These are phyloP conservation scores for Fusarium sp. DNA, from an alignment of 2,329 filamentous ascomycete species.

Conservation along the genomic window DNA sequence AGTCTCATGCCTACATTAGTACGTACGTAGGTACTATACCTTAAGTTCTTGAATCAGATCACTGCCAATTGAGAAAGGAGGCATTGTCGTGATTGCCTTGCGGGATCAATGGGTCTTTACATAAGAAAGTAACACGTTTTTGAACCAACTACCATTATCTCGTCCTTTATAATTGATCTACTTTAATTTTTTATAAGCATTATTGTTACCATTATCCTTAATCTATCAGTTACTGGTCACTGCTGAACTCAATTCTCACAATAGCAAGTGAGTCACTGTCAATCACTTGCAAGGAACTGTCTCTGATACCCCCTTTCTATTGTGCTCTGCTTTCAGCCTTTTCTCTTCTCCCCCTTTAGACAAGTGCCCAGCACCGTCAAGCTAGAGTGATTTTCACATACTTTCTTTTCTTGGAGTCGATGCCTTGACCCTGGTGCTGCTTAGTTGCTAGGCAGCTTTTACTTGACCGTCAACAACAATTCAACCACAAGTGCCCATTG, in stretches of 20 bases:
- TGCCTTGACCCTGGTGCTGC: background rate
- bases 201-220: background rate
- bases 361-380: slow-evolving; percentile 5
- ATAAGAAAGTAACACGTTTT: background rate
- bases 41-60: background rate
- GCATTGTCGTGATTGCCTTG: background rate
- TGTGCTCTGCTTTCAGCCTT: background rate
- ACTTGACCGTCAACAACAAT: background rate
- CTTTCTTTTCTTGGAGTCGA: background rate
- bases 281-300: background rate
- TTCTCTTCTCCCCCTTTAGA: background rate
- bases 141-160: background rate
- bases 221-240: background rate
- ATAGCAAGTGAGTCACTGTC: slow-evolving; percentile 2
- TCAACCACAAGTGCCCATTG: background rate
- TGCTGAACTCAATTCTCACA: background rate
- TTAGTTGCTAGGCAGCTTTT: background rate
- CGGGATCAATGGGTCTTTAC: background rate
- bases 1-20: background rate
- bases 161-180: background rate
- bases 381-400: background rate
- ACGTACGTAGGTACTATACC: background rate
- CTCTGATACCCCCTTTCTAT: background rate
- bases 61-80: background rate
- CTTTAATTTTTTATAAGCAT: background rate